phyloP scores from a whole-genome alignment of 768 basidiomycete genomes.

The Mycena venus region DNA sequence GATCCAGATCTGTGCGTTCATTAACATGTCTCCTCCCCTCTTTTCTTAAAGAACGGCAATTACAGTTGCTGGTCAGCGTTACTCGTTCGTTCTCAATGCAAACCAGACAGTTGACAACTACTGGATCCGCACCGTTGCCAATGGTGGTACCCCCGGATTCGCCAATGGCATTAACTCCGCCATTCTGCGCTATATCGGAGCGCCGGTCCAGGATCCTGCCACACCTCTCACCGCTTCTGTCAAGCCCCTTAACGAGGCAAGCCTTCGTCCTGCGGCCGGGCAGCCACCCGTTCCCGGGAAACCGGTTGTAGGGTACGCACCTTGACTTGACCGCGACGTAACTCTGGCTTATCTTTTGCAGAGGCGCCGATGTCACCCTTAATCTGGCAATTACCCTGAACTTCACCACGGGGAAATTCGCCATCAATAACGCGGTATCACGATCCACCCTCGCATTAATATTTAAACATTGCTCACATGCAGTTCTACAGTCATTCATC shows the following conservation, averaged over 20 bases:
- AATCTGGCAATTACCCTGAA: constrained; percentile 37
- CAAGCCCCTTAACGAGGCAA: constrained; percentile 44
- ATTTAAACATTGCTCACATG: too few species aligned
- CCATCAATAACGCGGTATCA: constrained; percentile 45
- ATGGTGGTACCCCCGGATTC: constrained; percentile 41
- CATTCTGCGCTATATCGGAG: constrained; percentile 54
- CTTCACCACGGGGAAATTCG: constrained; percentile 38
- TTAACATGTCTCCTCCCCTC: too few species aligned
- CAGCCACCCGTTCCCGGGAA: constrained; percentile 37
- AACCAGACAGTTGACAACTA: constrained; percentile 59
- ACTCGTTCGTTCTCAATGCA: constrained; percentile 55
- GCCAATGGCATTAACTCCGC: constrained; percentile 50
- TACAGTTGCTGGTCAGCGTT: constrained; percentile 47
- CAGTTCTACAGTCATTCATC: constrained; percentile 30
- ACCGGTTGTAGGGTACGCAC: constrained; percentile 29
- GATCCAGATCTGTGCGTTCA: constrained; percentile 55
- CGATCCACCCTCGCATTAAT: background rate
- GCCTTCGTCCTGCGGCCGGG: constrained; percentile 32
- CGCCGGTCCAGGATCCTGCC: constrained; percentile 45
- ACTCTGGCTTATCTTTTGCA: too few species aligned
- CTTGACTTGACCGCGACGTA: too few species aligned
- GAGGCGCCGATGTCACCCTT: constrained; percentile 42
- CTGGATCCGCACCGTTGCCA: constrained; percentile 52
- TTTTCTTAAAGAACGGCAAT: too few species aligned
- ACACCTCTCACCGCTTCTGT: constrained; percentile 18